These are phyloP conservation scores for Candida palmyrensis DNA, from an alignment of 805 yeast species.

Conservation along the genomic window DNA sequence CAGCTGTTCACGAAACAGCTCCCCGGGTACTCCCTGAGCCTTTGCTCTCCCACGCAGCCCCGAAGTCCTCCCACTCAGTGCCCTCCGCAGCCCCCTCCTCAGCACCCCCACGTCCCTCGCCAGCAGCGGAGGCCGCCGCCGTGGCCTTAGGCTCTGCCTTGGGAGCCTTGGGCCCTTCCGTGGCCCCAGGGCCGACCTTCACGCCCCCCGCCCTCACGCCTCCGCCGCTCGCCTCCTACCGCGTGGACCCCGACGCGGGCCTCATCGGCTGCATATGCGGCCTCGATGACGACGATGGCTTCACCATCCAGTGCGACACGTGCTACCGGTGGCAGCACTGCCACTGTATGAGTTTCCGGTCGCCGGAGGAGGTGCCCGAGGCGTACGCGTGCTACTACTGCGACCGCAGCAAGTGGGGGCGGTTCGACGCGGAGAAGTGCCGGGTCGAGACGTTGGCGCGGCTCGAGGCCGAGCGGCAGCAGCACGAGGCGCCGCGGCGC, in stretches of 20 bases:
- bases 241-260: slow-evolving; percentile 79
- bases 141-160: too few relatives aligned
- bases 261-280: slow-evolving; percentile 87
- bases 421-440: slow-evolving; percentile 36
- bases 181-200: not conserved
- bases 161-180: not conserved
- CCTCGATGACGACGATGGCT: slow-evolving; percentile 84
- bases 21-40: slow-evolving; percentile 4
- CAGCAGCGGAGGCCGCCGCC: too few relatives aligned
- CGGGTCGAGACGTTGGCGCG: slow-evolving; percentile 24
- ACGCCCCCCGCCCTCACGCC: slow-evolving; percentile 5
- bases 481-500: slow-evolving; percentile 15
- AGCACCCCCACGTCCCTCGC: slow-evolving; percentile 1
- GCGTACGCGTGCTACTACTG: slow-evolving; percentile 74
- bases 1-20: not conserved
- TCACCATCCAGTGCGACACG: slow-evolving; percentile 89
- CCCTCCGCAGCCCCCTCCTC: too few relatives aligned
- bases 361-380: slow-evolving; percentile 70
- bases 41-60: slow-evolving; percentile 1
- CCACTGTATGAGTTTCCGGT: slow-evolving; percentile 74
- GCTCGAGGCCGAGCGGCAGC: slow-evolving; percentile 21
- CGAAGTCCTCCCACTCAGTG: not conserved
- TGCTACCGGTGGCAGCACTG: slow-evolving; percentile 96
- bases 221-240: slow-evolving; percentile 43
- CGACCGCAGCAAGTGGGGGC: slow-evolving; percentile 41